Conservation (phyloP, 257 asterid genomes). For the Knoxia roxburghii region DNA sequence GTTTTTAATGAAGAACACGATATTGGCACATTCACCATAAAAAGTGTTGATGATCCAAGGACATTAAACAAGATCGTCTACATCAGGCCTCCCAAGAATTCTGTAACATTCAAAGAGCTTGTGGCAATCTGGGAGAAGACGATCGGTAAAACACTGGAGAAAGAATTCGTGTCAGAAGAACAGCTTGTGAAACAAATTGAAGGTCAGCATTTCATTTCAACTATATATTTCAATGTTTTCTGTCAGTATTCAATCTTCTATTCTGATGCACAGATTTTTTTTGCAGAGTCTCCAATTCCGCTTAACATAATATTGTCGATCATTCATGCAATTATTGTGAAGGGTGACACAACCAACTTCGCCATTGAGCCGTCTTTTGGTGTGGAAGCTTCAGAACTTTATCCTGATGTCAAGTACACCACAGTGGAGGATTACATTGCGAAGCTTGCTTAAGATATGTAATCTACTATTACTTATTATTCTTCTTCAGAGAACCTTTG, state of each 20-base stretch:
- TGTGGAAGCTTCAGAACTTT: conserved; percentile 52
- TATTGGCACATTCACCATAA: conserved; percentile 52
- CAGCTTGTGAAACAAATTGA: conserved; percentile 46
- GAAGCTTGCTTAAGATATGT: conserved; percentile 27
- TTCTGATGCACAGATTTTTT: background rate
- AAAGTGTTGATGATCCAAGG: conserved; percentile 63
- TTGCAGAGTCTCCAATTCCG: conserved; percentile 49
- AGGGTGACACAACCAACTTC: conserved; percentile 53
- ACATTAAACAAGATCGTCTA: conserved; percentile 59
- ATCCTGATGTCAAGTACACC: conserved; percentile 61
- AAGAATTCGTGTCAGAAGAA: conserved; percentile 44
- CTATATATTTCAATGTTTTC: no score
- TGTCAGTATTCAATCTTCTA: no score
- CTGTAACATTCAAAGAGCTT: conserved; percentile 47
- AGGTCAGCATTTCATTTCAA: conserved; percentile 25
- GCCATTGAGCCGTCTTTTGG: conserved; percentile 56
- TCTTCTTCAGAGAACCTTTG: no score
- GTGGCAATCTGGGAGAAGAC: conserved; percentile 72
- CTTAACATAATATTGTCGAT: conserved; percentile 33
- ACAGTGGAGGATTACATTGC: conserved; percentile 47
- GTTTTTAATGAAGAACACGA: conserved; percentile 60
- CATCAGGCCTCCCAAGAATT: conserved; percentile 51
- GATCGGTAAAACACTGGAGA: conserved; percentile 62
- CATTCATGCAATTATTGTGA: conserved; percentile 41
- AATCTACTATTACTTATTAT: background rate